A percentile compares a stretch with the other conserved stretches of the same genome.
These are phyloP conservation scores for Cymbopogon citratus DNA, from an alignment of 176 grass and related monocot species.

Conservation along the genomic window DNA sequence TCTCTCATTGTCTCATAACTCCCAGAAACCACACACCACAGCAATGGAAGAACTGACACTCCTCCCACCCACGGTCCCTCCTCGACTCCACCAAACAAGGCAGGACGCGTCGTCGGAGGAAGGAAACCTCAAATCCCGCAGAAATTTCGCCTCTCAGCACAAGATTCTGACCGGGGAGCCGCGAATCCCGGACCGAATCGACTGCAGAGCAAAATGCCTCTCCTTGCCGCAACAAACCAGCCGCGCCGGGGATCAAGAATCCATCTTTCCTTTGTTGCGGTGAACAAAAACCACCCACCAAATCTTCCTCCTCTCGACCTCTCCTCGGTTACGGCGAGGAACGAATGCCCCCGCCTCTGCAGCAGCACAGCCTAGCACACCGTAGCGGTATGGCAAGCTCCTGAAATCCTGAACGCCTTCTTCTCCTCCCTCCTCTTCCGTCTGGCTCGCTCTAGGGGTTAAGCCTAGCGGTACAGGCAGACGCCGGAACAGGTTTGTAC, in stretches of 20 bases:
- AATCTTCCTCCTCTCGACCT: background rate
- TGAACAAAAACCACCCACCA: background rate
- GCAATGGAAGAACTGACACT: background rate
- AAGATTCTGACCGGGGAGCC: slow-evolving; percentile 2
- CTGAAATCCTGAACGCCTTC: slow-evolving; percentile 10
- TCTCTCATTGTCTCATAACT: slow-evolving; percentile 73
- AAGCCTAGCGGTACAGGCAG: background rate
- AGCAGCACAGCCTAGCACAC: background rate
- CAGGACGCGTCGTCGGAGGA: background rate
- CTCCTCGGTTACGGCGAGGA: background rate
- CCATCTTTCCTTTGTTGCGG: background rate
- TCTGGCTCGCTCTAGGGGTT: slow-evolving; percentile 18
- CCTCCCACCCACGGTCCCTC: background rate
- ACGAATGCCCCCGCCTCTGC: background rate
- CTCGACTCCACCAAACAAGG: background rate
- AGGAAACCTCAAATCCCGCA: slow-evolving; percentile 36
- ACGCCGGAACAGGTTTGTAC: background rate
- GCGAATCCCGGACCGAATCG: slow-evolving; percentile 5
- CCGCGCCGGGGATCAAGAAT: slow-evolving; percentile 20
- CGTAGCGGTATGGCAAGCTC: background rate
- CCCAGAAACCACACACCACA: background rate
- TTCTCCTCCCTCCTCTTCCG: background rate
- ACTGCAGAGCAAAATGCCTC: background rate
- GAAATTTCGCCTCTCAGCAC: background rate
- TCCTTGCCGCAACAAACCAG: slow-evolving; percentile 16